These are phyloP conservation scores for Paraphoma sp. DNA, from an alignment of 2,329 filamentous ascomycete species.

Conservation along the genomic window DNA sequence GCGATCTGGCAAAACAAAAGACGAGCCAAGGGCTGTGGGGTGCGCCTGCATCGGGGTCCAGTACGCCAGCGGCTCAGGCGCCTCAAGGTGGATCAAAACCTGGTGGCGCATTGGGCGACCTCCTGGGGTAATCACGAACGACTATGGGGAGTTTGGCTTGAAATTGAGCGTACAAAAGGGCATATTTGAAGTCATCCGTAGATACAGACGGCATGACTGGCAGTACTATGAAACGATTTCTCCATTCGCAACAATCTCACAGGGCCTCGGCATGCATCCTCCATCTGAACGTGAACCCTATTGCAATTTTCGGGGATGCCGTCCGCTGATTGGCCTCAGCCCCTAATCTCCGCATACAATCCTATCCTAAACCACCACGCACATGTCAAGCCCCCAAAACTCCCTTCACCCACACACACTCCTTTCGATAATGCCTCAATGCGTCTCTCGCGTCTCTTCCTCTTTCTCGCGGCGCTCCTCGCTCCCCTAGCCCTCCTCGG, in stretches of 20 bases:
- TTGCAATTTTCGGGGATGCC: neutral
- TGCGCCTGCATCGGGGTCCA: conserved; percentile 59
- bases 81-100: conserved; percentile 42
- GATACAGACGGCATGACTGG: too few relatives aligned
- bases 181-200: neutral
- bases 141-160: neutral
- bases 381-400: conserved; percentile 2
- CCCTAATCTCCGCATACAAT: conserved; percentile 6
- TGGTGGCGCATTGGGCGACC: conserved; percentile 44
- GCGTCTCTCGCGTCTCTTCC: conserved; percentile 57
- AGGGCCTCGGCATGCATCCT: neutral
- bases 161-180: conserved; percentile 1
- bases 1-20: conserved; percentile 97
- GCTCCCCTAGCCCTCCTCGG: conserved; percentile 72
- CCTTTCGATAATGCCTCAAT: conserved; percentile 52
- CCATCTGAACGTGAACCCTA: neutral
- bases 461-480: conserved; percentile 56
- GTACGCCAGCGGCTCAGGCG: conserved; percentile 37
- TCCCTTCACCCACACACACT: conserved; percentile 1
- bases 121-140: conserved; percentile 34
- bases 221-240: too few relatives aligned
- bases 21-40: conserved; percentile 95
- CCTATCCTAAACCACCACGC: conserved; percentile 1
- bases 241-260: too few relatives aligned
- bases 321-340: conserved; percentile 4